These are phyloP conservation scores for Lachnellula willkommii DNA, from an alignment of 2,329 filamentous ascomycete genomes.

Conservation along the genomic window DNA sequence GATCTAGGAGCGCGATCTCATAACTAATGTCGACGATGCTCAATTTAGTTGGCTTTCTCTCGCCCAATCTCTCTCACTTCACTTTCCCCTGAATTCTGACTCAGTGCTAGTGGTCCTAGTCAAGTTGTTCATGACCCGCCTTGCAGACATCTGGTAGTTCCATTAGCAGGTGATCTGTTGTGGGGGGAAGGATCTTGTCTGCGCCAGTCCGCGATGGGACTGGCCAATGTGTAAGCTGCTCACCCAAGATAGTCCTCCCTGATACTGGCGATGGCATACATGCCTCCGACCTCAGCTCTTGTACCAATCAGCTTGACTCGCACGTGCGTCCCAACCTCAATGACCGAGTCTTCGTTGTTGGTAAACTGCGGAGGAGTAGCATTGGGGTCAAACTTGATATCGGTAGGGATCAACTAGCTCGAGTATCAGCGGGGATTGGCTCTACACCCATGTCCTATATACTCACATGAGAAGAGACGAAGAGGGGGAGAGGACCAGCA, in stretches of 20 bases:
- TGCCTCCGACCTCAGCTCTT: constrained; percentile 85
- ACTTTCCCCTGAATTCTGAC: neutral
- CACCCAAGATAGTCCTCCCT: constrained; percentile 75
- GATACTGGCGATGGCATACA: constrained; percentile 97
- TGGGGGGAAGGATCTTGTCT: neutral
- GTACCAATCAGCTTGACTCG: constrained; percentile 93
- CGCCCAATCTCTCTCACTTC: neutral
- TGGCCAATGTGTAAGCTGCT: constrained; percentile 14
- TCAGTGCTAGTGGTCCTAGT: neutral
- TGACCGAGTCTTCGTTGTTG: constrained; percentile 87
- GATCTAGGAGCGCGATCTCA: no score
- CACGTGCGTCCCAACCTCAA: constrained; percentile 89
- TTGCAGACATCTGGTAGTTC: constrained; percentile 22
- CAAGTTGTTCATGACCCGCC: constrained; percentile 15
- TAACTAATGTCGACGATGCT: neutral
- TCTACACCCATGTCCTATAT: neutral
- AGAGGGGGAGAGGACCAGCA: constrained; percentile 71
- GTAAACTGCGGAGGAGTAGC: constrained; percentile 96
- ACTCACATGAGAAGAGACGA: constrained; percentile 53
- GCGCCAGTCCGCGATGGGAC: neutral
- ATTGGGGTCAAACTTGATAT: constrained; percentile 92
- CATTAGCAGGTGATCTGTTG: constrained; percentile 1
- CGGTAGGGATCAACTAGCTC: constrained; percentile 75
- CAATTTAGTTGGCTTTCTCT: neutral
- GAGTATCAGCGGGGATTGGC: neutral